Evolutionary conservation across 179 eudicot genomes (phyloP), one percentile per base, ranked within the genome.

Genomic region (Pouteria campechiana): DNA sequence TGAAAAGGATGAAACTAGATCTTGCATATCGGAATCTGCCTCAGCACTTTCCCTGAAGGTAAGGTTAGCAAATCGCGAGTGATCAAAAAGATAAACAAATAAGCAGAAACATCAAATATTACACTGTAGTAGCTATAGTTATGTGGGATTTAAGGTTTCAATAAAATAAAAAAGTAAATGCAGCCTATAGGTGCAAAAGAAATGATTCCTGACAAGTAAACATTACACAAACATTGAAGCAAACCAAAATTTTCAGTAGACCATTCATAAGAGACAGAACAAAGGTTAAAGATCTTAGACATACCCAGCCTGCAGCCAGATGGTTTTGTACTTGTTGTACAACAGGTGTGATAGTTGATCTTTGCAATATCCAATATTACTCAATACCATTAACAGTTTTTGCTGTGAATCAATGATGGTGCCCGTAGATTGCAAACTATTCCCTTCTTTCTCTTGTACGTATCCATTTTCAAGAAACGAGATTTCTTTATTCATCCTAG

Each of bases 331-430:
- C 51, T 79, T 85, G 58, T 67, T 57, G 70, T 85, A 77, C 50
- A 85, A 50, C 38, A 85, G 93, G 63, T 43, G 65, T 61, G 89
- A 74, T 42, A 89, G 78, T 56, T 89, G 93, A 51, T 89, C 97
- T 70, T 81, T 85, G 70, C 97, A 85, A 64, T 75, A 85, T 36
- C 97, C 97, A 40, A 85, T 74, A 61, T 89, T 89, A 60, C 97
- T 89, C 73, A 89, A 75, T 33, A 89, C 95, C 93, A 85, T 89
- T 56, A 89, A 68, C 60, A 85, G 68, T 60, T 56, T 76, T 59
- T 76, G 83, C 62, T 85, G 81, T 0, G 83, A 83, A 72, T 78
- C 75, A 57, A 43, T 29, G 30, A 89, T 50, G 49, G 86, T 81
- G 65, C 83, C 97, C 6, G 81, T 63, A 59, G 79, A 79, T 55